Base-by-base conservation (phyloP, 2,329 filamentous ascomycete species). In the Elsinoe arachidis region DNA sequence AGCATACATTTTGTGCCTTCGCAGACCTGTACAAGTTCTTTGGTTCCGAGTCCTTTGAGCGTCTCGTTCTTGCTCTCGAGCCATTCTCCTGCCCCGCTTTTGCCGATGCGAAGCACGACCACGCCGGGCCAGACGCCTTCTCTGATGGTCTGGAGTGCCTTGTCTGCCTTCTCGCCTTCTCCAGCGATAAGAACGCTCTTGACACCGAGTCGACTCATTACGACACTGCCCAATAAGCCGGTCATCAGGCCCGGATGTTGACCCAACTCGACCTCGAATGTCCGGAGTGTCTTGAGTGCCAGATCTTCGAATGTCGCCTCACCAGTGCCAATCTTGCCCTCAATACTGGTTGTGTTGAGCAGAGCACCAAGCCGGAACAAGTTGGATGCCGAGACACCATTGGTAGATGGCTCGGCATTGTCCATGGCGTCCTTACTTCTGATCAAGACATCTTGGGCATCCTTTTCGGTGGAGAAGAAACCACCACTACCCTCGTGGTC, bases 351-450 rank as follows among this genome's bases (percentile, higher is more conserved):
- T 3, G 54, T 56, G n/a, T 56, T 56, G 0, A 95, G 76, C 1
- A 95, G 70, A 5, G 80, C 79, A 11, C 83, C 83, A 3, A 97
- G 80, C 0, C 89, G 84, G 72, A 93, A 87, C n/a, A 97, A 76
- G 67, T 97, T 97, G 14, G 82, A 80, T 0, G 89, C 88, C n/a
- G 87, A 87, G 5, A 92, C 81, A 38, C 89, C 90, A 68, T 99
- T 99, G 54, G 88, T 87, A 0, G 90, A 93, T 0, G 93, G 93
- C 60, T 93, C 86, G 1, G 90, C 86, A 4, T 89, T 89, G 70
- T 99, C 93, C 80, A 96, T 96, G 62, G 90, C 93, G 61, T 95
- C 90, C 73, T 99, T 99, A 52, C 96, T 80, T 21, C 92, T 86
- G 60, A 97, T 81, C 59, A 96, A 85, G 26, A 86, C 80, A 65